phyloP scores from a whole-genome alignment of 306 rosid species.

The Begonia peltatifolia region DNA sequence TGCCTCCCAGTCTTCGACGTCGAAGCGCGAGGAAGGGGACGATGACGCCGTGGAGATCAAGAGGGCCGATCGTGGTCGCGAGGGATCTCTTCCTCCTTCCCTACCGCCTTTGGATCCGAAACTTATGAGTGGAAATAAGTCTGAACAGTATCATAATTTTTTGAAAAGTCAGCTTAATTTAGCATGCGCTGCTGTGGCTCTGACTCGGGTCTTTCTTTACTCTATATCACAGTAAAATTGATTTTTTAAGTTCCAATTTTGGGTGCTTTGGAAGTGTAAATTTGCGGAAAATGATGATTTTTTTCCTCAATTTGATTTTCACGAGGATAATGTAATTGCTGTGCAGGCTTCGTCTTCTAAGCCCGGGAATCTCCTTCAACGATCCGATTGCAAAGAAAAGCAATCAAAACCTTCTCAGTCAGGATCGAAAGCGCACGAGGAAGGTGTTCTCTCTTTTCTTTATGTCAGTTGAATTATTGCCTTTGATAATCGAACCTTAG shows the following conservation, averaged over 20 bases:
- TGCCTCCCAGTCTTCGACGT: conserved; percentile 28
- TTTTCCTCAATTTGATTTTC: neutral
- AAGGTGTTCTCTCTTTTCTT: too few species aligned
- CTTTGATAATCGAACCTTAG: too few species aligned
- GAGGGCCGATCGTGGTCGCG: conserved; percentile 18
- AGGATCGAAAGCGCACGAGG: conserved; percentile 13
- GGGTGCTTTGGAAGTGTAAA: too few species aligned
- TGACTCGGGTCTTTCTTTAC: conserved; percentile 21
- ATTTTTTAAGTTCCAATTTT: too few species aligned
- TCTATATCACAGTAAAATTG: neutral
- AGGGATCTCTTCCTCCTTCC: conserved; percentile 10
- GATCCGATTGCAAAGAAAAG: conserved; percentile 9
- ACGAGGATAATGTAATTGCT: neutral
- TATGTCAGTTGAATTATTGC: too few species aligned
- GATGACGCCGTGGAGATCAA: conserved; percentile 29
- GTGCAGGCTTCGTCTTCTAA: conserved; percentile 25
- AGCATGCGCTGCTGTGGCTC: conserved; percentile 48
- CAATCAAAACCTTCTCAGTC: conserved; percentile 16
- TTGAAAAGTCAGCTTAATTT: conserved; percentile 35
- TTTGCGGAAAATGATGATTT: neutral
- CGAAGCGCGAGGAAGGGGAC: conserved; percentile 26
- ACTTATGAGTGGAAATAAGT: conserved; percentile 4
- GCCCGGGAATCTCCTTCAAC: conserved; percentile 16
- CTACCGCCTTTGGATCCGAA: conserved; percentile 18
- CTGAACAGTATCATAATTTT: conserved; percentile 25